Evolutionary conservation across 2,329 filamentous ascomycete species (phyloP), one percentile per base, ranked within the genome.

Genomic region (Colletotrichum theobromicola): DNA sequence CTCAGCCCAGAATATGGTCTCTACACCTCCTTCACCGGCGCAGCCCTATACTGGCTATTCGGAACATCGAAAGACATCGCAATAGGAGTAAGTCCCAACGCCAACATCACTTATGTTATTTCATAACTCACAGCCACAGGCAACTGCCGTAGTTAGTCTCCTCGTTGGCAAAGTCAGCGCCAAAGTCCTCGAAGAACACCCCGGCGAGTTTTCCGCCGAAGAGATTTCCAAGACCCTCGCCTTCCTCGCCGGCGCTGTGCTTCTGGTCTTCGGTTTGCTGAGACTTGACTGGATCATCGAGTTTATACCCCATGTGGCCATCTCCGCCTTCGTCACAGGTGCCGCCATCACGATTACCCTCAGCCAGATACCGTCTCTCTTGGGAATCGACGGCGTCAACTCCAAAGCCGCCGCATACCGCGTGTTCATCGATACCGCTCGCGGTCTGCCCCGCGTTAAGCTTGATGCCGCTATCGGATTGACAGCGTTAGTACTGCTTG

Each of bases 31-130:
- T 96, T 96, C 80, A 94, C 95, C 81, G 94, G 94, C 62, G 93
- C 94, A 21, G 84, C 94, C 67, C 87, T 95, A 62, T 96, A 96
- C 84, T 96, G 94, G 94, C 90, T 95, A 69, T 96, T 96, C 80
- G 94, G 93, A 37, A 96, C 94, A 0, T 96, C 94, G 3, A 96
- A 95, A 80, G 94, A 96, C 81, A 95, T 96, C 80, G 95, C 94
- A 6, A 95, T 96, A 72, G 94, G 94, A 28, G 86, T 88, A 82
- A 50, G 85, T 9, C 34, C 13, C 12, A 28, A 3, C 3, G 5
- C 26, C 24, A 16, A 12, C 8, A 12, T 15, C 2, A 7, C 7
- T 7, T 21, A 6, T 7, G 2, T 34, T 6, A 32, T 6, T 12
- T 8, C 6, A 26, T 4, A n/a, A 13, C 68, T 77, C 62, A 81